Conservation (phyloP, 345 rosid species). For the Euphorbia lathyris region DNA sequence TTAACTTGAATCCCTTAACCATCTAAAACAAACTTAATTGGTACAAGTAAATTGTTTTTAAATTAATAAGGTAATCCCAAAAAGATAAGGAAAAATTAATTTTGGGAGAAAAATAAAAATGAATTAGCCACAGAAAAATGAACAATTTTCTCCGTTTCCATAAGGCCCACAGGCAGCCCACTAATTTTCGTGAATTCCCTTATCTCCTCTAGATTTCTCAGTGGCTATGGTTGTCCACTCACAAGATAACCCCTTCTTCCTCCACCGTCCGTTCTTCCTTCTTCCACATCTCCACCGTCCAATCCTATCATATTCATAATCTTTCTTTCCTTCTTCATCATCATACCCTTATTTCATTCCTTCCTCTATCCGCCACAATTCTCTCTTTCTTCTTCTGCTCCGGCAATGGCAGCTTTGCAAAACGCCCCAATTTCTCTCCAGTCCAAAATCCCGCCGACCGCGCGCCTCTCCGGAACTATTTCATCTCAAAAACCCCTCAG, state of each 20-base stretch:
- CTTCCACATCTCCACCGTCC: background rate
- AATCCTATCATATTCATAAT: background rate
- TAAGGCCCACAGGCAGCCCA: background rate
- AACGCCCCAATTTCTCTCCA: constrained; percentile 49
- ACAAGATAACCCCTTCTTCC: constrained; percentile 17
- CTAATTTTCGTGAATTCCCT: constrained; percentile 9
- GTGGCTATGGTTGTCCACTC: constrained; percentile 15
- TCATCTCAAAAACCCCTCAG: constrained; percentile 32
- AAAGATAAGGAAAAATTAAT: no score
- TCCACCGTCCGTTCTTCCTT: constrained; percentile 7
- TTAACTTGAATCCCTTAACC: no score
- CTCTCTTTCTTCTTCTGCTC: background rate
- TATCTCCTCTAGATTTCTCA: background rate
- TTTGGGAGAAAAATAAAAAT: no score
- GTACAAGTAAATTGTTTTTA: no score
- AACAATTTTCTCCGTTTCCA: background rate
- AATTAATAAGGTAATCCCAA: no score
- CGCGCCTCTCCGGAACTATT: constrained; percentile 31
- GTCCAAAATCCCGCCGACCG: constrained; percentile 44
- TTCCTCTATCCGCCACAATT: background rate
- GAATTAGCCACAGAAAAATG: no score
- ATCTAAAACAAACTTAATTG: no score
- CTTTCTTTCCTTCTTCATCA: background rate
- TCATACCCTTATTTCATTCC: background rate
- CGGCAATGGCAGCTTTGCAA: constrained; percentile 67